Evolutionary conservation across 495 filamentous ascomycete genomes (phyloP).

Genomic region (Aspergillus sclerotiicarbonarius): DNA sequence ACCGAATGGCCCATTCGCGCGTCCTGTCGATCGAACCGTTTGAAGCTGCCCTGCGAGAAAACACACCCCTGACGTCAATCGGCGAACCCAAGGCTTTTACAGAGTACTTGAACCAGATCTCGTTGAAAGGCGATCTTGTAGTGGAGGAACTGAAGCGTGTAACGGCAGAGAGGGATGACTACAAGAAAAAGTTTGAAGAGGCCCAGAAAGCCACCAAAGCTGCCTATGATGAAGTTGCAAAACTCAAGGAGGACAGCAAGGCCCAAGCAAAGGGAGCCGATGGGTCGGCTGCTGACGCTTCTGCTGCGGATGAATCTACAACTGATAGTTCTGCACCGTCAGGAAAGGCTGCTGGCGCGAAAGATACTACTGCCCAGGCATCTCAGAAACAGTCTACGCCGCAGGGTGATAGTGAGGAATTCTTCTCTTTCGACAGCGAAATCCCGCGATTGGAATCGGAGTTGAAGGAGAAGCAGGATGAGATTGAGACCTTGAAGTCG

Average conservation of each 20-base stretch:
- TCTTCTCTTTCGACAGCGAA: constrained; percentile 86
- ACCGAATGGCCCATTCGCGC: constrained; percentile 83
- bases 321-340: constrained; percentile 18
- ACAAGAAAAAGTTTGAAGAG: constrained; percentile 71
- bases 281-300: constrained; percentile 24
- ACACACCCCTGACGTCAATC: constrained; percentile 86
- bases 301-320: constrained; percentile 15
- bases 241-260: constrained; percentile 43
- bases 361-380: constrained; percentile 18
- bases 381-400: constrained; percentile 7
- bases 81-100: constrained; percentile 79
- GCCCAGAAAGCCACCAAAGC: constrained; percentile 63
- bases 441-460: constrained; percentile 63
- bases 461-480: constrained; percentile 59
- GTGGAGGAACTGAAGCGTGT: constrained; percentile 90
- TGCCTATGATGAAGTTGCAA: constrained; percentile 50
- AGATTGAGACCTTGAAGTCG: constrained; percentile 63
- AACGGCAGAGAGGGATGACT: constrained; percentile 73
- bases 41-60: constrained; percentile 83
- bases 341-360: not conserved
- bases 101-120: constrained; percentile 91
- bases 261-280: constrained; percentile 23
- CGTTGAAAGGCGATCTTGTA: constrained; percentile 82
- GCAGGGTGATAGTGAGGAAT: constrained; percentile 63
- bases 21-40: constrained; percentile 86